Conservation (phyloP, 768 basidiomycete species). For the Pilatotrama ljubarskyi region DNA sequence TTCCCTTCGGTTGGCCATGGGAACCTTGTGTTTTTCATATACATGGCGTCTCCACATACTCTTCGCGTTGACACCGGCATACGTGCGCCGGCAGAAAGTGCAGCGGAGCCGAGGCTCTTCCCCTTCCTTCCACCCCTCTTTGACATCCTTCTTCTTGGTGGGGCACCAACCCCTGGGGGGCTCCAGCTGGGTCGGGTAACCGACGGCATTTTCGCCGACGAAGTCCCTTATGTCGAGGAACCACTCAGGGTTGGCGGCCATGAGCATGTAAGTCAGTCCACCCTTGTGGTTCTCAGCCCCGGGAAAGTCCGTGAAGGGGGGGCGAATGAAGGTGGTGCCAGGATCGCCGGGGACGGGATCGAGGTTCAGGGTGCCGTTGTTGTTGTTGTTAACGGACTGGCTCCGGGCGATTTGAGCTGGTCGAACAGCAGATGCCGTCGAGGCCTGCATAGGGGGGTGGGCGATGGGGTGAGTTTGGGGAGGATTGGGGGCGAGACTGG, state of each 20-base stretch:
- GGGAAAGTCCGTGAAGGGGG: slow-evolving; percentile 71
- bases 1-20: slow-evolving; percentile 84
- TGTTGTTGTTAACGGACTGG: slow-evolving; percentile 14
- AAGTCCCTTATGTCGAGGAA: slow-evolving; percentile 75
- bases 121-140: slow-evolving; percentile 78
- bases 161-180: slow-evolving; percentile 87
- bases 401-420: slow-evolving; percentile 4
- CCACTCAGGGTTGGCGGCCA: slow-evolving; percentile 81
- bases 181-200: slow-evolving; percentile 76
- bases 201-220: slow-evolving; percentile 50
- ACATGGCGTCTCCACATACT: slow-evolving; percentile 92
- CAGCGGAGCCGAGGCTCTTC: slow-evolving; percentile 79
- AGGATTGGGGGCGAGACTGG: background rate
- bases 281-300: slow-evolving; percentile 59
- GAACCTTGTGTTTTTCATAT: slow-evolving; percentile 87
- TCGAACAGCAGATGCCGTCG: background rate
- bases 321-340: slow-evolving; percentile 67
- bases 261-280: slow-evolving; percentile 66
- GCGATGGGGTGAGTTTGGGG: background rate
- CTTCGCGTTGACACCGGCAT: slow-evolving; percentile 86
- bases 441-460: background rate
- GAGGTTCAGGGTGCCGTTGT: slow-evolving; percentile 25
- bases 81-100: slow-evolving; percentile 82
- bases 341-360: slow-evolving; percentile 72
- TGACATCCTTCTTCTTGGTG: slow-evolving; percentile 78